A percentile compares a stretch with the other conserved stretches of the same genome.
These are phyloP conservation scores for Peterozyma toletana DNA, from an alignment of 805 yeast species.

Conservation along the genomic window DNA sequence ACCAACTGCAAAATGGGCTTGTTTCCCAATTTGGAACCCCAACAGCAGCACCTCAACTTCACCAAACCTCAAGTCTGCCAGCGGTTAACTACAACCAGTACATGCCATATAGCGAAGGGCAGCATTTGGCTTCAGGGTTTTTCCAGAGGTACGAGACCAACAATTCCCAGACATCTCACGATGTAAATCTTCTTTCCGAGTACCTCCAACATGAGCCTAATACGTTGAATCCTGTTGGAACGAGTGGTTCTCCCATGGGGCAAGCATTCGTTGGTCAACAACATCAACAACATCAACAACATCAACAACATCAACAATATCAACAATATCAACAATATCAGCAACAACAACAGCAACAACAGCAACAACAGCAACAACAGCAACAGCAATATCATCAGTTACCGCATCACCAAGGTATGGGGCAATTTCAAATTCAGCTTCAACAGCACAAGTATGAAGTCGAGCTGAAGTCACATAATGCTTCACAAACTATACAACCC, in stretches of 20 bases:
- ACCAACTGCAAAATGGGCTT: too few species aligned
- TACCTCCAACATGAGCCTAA: neutral
- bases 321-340: neutral
- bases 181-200: neutral
- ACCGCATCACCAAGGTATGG: neutral
- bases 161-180: neutral
- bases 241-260: neutral
- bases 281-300: neutral
- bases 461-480: too few species aligned
- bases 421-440: too few species aligned
- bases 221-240: neutral
- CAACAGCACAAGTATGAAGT: too few species aligned
- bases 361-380: conserved; percentile 5
- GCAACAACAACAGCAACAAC: neutral
- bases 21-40: too few species aligned
- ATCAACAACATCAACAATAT: conserved; percentile 1
- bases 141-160: neutral
- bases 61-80: too few species aligned
- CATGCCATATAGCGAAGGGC: too few species aligned
- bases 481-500: too few species aligned
- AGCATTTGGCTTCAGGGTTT: too few species aligned
- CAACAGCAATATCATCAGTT: neutral
- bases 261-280: neutral
- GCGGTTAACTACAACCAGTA: too few species aligned
- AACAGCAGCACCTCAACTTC: too few species aligned